Conservation (phyloP, 2,329 filamentous ascomycete genomes). For the Hypoxylon sp. region DNA sequence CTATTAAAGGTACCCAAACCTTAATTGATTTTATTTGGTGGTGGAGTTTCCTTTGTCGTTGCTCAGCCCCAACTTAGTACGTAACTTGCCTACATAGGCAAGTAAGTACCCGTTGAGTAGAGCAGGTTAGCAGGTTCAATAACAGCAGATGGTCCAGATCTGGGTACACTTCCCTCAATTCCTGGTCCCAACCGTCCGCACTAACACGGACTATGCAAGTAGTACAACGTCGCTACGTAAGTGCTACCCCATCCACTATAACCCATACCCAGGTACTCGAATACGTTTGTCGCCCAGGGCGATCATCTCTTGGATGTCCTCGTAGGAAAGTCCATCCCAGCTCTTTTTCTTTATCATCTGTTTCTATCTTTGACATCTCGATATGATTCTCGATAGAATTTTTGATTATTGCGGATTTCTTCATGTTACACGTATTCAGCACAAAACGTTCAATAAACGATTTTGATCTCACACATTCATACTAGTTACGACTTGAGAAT, state of each 20-base stretch:
- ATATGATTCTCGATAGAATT: not conserved
- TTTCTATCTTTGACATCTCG: slow-evolving; percentile 5
- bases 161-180: no score
- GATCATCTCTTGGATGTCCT: slow-evolving; percentile 34
- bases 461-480: slow-evolving; percentile 22
- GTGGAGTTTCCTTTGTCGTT: slow-evolving; percentile 16
- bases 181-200: slow-evolving; percentile 5
- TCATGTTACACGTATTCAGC: slow-evolving; percentile 10
- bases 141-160: slow-evolving; percentile 22
- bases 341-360: slow-evolving; percentile 13
- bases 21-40: not conserved
- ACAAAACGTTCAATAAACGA: slow-evolving; percentile 17
- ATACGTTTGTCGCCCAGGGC: slow-evolving; percentile 34
- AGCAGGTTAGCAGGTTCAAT: not conserved
- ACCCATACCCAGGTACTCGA: not conserved
- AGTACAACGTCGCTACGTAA: slow-evolving; percentile 25
- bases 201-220: slow-evolving; percentile 20
- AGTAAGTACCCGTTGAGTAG: slow-evolving; percentile 3
- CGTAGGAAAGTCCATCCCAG: slow-evolving; percentile 18
- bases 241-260: not conserved
- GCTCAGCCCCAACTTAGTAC: slow-evolving; percentile 30
- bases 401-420: slow-evolving; percentile 12
- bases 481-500: slow-evolving; percentile 20
- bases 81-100: slow-evolving; percentile 14
- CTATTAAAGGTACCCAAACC: not conserved